phyloP scores from a whole-genome alignment of 495 filamentous ascomycete species.

The Hypoxylon perforatum region DNA sequence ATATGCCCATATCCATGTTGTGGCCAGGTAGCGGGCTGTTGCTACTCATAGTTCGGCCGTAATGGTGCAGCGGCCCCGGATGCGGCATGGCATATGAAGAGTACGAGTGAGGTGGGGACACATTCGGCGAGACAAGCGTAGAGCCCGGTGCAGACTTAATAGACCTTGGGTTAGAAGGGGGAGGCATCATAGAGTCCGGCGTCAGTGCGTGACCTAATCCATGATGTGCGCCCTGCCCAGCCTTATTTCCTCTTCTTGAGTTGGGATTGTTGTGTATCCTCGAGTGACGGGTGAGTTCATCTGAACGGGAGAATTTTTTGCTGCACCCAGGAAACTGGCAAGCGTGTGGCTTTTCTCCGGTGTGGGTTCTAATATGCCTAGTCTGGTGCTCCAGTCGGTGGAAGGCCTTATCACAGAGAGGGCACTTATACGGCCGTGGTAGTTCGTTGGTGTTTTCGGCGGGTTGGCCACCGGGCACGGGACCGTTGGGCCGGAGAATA shows the following conservation, averaged over 20 bases:
- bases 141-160: constrained; percentile 89
- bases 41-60: constrained; percentile 64
- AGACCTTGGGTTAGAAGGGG: constrained; percentile 72
- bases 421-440: constrained; percentile 97
- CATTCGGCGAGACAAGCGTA: constrained; percentile 89
- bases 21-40: constrained; percentile 58
- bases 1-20: constrained; percentile 82
- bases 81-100: constrained; percentile 76
- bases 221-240: constrained; percentile 59
- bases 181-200: constrained; percentile 75
- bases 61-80: constrained; percentile 69
- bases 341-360: constrained; percentile 96
- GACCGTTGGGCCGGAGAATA: constrained; percentile 76
- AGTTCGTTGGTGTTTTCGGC: constrained; percentile 71
- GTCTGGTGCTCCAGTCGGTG: constrained; percentile 99
- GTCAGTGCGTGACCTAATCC: constrained; percentile 51
- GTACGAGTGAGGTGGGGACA: constrained; percentile 94
- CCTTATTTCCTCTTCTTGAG: constrained; percentile 92
- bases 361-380: constrained; percentile 96
- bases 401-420: constrained; percentile 98
- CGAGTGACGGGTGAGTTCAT: constrained; percentile 96
- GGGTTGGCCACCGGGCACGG: constrained; percentile 67
- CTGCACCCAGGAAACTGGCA: constrained; percentile 96
- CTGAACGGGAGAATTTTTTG: constrained; percentile 96
- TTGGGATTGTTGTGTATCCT: constrained; percentile 99